Evolutionary conservation across 345 rosid genomes (phyloP), one percentile per base, ranked within the genome.

Genomic region (Diplotaxis tenuifolia): DNA sequence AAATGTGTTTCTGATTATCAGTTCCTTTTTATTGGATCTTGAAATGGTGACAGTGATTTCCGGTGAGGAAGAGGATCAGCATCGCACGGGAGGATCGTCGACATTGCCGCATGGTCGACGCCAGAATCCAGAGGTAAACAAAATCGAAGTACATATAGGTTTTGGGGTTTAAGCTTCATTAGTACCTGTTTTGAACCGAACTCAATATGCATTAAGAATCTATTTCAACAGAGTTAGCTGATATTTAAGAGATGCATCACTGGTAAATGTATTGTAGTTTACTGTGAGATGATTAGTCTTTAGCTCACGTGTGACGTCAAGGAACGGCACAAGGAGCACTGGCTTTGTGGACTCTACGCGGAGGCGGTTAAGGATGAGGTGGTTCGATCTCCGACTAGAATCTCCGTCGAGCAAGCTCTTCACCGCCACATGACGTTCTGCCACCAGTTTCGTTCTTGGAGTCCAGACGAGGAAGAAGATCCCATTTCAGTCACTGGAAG

Each of bases 31-130:
- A n/a, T n/a, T n/a, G n/a, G 6, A 52, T 40, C 58, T 65, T 36
- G 15, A 23, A 18, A 58, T 32, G 80, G 10, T 70, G 23, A 71
- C 79, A 93, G 96, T 93, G 74, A 93, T 89, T 66, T 85, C 92
- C 0, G 95, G 86, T 34, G 86, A 86, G 45, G 90, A 71, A 0
- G 73, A 77, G 0, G 76, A 66, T 60, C 76, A 72, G 58, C 52
- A 66, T 72, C 76, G 52, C 28, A 29, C 38, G 12, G 76, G 57
- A 36, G 75, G 72, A 47, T 71, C 80, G 15, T 50, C 58, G 7
- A 50, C 5, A 3, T 10, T 70, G 4, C 40, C 20, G 2, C 66
- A 70, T 5, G 66, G 14, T 58, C 75, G 73, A 5, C 72, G 58
- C 66, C 76, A 65, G 63, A 59, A 77, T 50, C 4, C 22, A 36